These are phyloP conservation scores for Phytophthora multivora DNA, from an alignment of 352 stramenopile genomes.

Conservation along the genomic window DNA sequence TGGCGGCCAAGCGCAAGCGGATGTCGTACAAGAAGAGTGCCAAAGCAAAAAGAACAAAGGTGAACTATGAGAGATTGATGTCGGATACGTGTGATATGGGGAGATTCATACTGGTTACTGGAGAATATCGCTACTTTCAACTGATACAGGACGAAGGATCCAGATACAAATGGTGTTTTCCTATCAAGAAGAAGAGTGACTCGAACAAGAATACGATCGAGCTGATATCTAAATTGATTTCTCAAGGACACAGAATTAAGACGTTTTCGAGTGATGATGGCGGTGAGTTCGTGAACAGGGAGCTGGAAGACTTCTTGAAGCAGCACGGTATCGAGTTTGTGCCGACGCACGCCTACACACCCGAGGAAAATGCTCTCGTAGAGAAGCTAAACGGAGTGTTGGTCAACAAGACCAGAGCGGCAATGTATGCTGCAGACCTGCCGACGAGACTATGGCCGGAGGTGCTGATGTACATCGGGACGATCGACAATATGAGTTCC, in stretches of 20 bases:
- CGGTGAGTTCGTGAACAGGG: not conserved
- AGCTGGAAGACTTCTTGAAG: not conserved
- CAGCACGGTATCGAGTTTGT: not conserved
- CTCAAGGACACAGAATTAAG: not conserved
- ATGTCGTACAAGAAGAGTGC: too few species aligned
- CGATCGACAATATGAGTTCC: too few species aligned
- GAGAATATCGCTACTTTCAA: conserved; percentile 7
- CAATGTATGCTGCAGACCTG: too few species aligned
- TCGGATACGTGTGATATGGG: conserved; percentile 5
- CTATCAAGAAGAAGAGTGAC: not conserved
- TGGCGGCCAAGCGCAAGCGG: too few species aligned
- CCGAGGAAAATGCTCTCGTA: conserved; percentile 1
- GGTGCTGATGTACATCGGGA: too few species aligned
- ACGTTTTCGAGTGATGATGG: conserved; percentile 7
- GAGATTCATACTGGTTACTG: not conserved
- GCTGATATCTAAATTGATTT: not conserved
- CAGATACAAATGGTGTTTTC: conserved; percentile 4
- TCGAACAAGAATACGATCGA: not conserved
- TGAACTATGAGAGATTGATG: too few species aligned
- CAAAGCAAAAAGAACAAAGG: too few species aligned
- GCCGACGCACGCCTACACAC: not conserved
- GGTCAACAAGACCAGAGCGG: not conserved
- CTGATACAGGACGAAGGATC: conserved; percentile 5
- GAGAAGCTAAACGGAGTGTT: conserved; percentile 6
- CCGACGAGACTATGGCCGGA: too few species aligned